Percentiles rank a stretch among this genome's conserved stretches.
Conservation (phyloP, 495 filamentous ascomycete genomes). For the Hyaloscypha hepaticicola region DNA sequence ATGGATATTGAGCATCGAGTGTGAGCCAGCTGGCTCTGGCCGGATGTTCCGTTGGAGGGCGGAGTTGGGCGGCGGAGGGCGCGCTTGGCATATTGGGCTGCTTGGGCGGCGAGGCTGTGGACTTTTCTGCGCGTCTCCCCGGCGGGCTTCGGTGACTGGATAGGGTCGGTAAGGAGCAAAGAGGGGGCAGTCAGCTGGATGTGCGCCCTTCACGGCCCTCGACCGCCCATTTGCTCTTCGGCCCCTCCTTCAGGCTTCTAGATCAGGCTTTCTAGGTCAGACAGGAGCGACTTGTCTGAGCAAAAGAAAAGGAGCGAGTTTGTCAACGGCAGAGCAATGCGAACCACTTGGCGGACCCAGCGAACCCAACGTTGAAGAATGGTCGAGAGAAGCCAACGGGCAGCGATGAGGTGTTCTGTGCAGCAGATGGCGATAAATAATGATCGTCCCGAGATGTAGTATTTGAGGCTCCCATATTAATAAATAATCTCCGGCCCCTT, state of each 20-base stretch:
- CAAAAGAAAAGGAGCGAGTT: not conserved
- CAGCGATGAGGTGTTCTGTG: not conserved
- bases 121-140: not conserved
- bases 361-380: not conserved
- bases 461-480: not conserved
- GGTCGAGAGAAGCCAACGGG: not conserved
- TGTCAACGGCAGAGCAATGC: not conserved
- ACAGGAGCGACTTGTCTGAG: not conserved
- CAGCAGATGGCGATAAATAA: not conserved
- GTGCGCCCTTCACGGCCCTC: not conserved
- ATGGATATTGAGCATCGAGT: not conserved
- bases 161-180: constrained; percentile 10
- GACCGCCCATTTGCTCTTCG: not conserved
- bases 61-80: not conserved
- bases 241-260: constrained; percentile 26
- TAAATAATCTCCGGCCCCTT: not conserved
- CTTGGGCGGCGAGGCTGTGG: constrained; percentile 16
- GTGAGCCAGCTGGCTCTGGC: not conserved
- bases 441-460: not conserved
- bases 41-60: not conserved
- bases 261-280: constrained; percentile 28
- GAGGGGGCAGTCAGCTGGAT: constrained; percentile 15
- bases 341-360: not conserved
- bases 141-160: constrained; percentile 1
- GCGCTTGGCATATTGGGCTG: constrained; percentile 10